Percentiles rank a stretch among this genome's conserved stretches.
These are phyloP conservation scores for Picochlorum costavermella DNA, from an alignment of 139 green algal species.

Conservation along the genomic window DNA sequence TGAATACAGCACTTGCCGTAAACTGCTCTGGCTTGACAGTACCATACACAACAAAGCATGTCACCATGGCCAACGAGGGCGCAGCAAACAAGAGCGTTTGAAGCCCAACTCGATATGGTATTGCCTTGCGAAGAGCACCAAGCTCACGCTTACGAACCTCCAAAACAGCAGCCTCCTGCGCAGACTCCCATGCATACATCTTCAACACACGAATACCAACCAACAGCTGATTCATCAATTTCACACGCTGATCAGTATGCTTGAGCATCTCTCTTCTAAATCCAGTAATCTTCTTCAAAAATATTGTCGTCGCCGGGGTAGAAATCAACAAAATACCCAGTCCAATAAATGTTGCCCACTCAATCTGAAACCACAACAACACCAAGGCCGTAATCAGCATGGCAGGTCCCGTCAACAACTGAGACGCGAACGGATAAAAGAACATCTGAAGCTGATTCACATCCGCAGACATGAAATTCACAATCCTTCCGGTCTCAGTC, in stretches of 20 bases:
- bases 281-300: constrained; percentile 58
- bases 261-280: constrained; percentile 57
- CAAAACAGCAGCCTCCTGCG: constrained; percentile 40
- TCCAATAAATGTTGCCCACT: constrained; percentile 81
- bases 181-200: constrained; percentile 75
- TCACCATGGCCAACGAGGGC: constrained; percentile 67
- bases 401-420: constrained; percentile 44
- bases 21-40: constrained; percentile 29
- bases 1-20: constrained; percentile 65
- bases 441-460: constrained; percentile 43
- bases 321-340: constrained; percentile 69
- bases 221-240: constrained; percentile 78
- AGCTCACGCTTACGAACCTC: constrained; percentile 52
- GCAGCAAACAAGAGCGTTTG: constrained; percentile 67
- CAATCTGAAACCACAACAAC: constrained; percentile 77
- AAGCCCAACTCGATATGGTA: constrained; percentile 54
- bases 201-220: constrained; percentile 67
- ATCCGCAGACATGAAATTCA: constrained; percentile 46
- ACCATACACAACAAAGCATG: constrained; percentile 69
- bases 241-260: constrained; percentile 80
- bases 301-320: constrained; percentile 52
- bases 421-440: constrained; percentile 39
- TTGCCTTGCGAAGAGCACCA: constrained; percentile 39
- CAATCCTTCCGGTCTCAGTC: constrained; percentile 36
- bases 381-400: constrained; percentile 67